Evolutionary conservation across 192 early-diverging fungal species (phyloP).

Genomic region (Coemansia sp.): DNA sequence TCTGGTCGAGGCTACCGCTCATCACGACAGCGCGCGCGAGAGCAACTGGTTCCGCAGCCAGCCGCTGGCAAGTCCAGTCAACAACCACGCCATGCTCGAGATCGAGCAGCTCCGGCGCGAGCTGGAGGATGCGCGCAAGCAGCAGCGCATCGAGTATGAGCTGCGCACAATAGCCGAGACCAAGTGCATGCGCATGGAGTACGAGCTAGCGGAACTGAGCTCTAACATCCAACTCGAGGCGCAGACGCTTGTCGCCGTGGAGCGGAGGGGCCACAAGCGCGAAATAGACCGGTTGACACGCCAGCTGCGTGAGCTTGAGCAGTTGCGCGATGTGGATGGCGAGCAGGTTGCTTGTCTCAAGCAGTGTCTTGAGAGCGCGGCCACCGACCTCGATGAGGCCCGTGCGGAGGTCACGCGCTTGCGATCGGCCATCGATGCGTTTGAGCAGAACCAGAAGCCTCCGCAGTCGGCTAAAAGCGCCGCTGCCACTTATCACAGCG

Average conservation of each 20-base stretch:
- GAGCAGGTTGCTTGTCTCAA: constrained; percentile 43
- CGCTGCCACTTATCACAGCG: constrained; percentile 9
- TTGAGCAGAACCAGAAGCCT: constrained; percentile 32
- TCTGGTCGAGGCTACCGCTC: constrained; percentile 32
- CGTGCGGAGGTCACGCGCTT: constrained; percentile 26
- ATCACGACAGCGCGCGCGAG: constrained; percentile 30
- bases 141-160: constrained; percentile 42
- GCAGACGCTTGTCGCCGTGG: constrained; percentile 45
- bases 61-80: constrained; percentile 18
- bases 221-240: constrained; percentile 51
- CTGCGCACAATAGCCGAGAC: constrained; percentile 52
- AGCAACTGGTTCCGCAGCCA: constrained; percentile 46
- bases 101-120: constrained; percentile 23
- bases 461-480: constrained; percentile 7
- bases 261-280: constrained; percentile 38
- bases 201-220: constrained; percentile 53
- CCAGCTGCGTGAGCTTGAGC: constrained; percentile 25
- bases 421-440: constrained; percentile 27
- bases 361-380: constrained; percentile 35
- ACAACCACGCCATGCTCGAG: constrained; percentile 9
- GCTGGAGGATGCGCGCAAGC: constrained; percentile 19
- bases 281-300: constrained; percentile 32
- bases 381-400: constrained; percentile 27
- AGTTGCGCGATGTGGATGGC: constrained; percentile 49
- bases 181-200: constrained; percentile 51